phyloP scores from a whole-genome alignment of 352 stramenopile genomes.

The Blastocystis sp. region DNA sequence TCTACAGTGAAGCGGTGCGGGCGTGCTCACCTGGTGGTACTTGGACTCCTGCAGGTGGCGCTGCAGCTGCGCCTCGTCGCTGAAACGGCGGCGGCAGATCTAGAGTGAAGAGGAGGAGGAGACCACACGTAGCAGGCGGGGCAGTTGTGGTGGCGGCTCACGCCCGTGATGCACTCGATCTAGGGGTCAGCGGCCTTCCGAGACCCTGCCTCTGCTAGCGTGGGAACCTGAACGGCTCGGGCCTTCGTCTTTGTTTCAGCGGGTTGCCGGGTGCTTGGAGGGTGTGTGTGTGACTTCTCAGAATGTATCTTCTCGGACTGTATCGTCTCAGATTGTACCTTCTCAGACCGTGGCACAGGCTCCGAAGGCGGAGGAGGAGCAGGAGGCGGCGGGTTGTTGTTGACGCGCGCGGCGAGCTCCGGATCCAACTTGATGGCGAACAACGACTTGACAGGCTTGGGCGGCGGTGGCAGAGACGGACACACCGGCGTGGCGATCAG shows the following conservation, averaged over 20 bases:
- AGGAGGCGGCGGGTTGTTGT: not conserved
- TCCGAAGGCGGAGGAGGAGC: not conserved
- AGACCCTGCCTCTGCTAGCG: not conserved
- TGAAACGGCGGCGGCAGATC: conserved; percentile 51
- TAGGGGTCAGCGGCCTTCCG: not conserved
- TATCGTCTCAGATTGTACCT: not conserved
- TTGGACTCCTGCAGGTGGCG: not conserved
- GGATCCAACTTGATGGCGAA: not conserved
- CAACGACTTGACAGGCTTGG: not conserved
- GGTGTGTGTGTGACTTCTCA: too few relatives aligned
- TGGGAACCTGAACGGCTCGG: not conserved
- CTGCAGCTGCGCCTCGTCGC: conserved; percentile 7
- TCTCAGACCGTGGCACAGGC: not conserved
- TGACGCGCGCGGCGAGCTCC: not conserved
- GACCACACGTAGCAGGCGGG: conserved; percentile 32
- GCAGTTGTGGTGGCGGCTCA: not conserved
- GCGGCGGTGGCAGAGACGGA: not conserved
- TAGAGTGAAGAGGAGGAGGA: not conserved
- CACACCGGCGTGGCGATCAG: not conserved
- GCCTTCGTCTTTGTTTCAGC: not conserved
- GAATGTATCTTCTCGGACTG: not conserved
- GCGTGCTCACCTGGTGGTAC: not conserved
- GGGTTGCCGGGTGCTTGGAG: too few relatives aligned
- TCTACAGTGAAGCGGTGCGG: not conserved
- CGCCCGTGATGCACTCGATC: conserved; percentile 40